phyloP scores from a whole-genome alignment of 2,329 filamentous ascomycete genomes.

The Alternaria arborescens region DNA sequence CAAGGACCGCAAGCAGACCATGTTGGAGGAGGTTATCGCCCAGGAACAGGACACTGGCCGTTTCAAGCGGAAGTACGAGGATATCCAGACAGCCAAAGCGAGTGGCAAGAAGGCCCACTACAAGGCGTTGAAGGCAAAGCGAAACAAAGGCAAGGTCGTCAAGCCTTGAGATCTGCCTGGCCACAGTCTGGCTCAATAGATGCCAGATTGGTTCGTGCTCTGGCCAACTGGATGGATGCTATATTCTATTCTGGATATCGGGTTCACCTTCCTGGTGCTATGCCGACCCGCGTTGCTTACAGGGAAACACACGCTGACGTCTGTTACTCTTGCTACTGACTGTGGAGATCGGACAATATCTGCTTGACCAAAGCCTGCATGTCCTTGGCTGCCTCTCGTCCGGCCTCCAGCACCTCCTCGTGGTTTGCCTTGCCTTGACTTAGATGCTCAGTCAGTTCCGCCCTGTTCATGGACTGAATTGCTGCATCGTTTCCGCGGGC shows the following conservation, averaged over 20 bases:
- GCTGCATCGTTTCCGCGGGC: slow-evolving; percentile 65
- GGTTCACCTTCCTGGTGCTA: not conserved
- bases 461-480: slow-evolving; percentile 60
- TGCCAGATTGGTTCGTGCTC: not conserved
- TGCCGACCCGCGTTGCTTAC: not conserved
- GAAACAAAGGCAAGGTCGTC: slow-evolving; percentile 52
- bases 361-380: slow-evolving; percentile 65
- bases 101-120: slow-evolving; percentile 92
- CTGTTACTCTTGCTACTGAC: slow-evolving; percentile 18
- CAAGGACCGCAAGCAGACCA: slow-evolving; percentile 85
- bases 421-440: slow-evolving; percentile 70
- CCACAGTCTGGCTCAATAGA: not conserved
- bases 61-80: slow-evolving; percentile 86
- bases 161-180: slow-evolving; percentile 41
- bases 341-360: slow-evolving; percentile 53
- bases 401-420: slow-evolving; percentile 70
- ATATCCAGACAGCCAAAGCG: slow-evolving; percentile 81
- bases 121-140: slow-evolving; percentile 75
- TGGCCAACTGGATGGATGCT: not conserved
- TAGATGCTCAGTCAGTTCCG: slow-evolving; percentile 64
- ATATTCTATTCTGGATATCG: not conserved
- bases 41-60: slow-evolving; percentile 71
- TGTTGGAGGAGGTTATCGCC: slow-evolving; percentile 84
- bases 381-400: slow-evolving; percentile 66
- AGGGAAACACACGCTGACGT: not conserved